Evolutionary conservation across 768 basidiomycete species (phyloP).

Genomic region (Lactarius evosmus): DNA sequence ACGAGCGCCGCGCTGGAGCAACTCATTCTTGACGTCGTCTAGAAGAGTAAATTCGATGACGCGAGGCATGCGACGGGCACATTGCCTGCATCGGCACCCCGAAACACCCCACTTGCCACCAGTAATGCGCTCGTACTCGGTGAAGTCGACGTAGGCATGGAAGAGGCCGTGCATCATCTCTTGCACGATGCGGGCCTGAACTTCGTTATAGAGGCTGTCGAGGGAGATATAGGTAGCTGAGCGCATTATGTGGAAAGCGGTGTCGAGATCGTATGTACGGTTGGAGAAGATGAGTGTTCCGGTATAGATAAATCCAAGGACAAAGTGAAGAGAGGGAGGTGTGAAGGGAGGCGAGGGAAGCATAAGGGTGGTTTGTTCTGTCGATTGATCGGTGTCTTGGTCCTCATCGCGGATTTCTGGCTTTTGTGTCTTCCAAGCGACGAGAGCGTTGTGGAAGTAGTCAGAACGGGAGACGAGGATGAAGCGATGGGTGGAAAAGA

Average conservation of each 20-base stretch:
- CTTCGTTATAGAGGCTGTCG: conserved; percentile 68
- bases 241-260: conserved; percentile 85
- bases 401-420: conserved; percentile 35
- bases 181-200: conserved; percentile 76
- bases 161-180: conserved; percentile 91
- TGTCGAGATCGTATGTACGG: conserved; percentile 87
- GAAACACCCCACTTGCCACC: conserved; percentile 77
- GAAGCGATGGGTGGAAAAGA: conserved; percentile 92
- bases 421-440: conserved; percentile 53
- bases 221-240: conserved; percentile 79
- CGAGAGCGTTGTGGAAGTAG: conserved; percentile 82
- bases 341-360: conserved; percentile 94
- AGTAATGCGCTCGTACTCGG: conserved; percentile 73
- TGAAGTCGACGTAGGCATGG: conserved; percentile 76
- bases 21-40: conserved; percentile 72
- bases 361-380: conserved; percentile 56
- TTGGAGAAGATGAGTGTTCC: conserved; percentile 93
- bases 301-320: conserved; percentile 91
- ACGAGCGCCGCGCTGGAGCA: conserved; percentile 68
- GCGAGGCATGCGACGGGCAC: conserved; percentile 73
- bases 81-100: conserved; percentile 82
- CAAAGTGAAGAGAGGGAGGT: conserved; percentile 89
- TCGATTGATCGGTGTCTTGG: conserved; percentile 31
- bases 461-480: conserved; percentile 85
- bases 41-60: conserved; percentile 77